phyloP scores from a whole-genome alignment of 2,329 filamentous ascomycete genomes.

The Didymella glomerata region DNA sequence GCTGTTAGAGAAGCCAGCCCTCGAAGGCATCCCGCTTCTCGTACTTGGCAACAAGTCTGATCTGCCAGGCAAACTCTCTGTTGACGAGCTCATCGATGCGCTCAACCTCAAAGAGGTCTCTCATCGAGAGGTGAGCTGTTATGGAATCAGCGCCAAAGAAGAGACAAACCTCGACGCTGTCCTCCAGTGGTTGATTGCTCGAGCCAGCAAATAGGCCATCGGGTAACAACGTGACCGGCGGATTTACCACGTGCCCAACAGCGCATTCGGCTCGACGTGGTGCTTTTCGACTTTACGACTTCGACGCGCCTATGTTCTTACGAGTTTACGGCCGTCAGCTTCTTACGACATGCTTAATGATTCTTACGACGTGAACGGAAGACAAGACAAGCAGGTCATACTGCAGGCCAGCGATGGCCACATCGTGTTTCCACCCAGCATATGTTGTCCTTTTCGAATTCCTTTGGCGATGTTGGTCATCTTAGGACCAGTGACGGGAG shows the following conservation, averaged over 20 bases:
- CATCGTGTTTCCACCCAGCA: slow-evolving; percentile 50
- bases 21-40: slow-evolving; percentile 89
- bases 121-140: slow-evolving; percentile 95
- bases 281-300: slow-evolving; percentile 37
- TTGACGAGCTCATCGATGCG: slow-evolving; percentile 94
- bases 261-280: slow-evolving; percentile 32
- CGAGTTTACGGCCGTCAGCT: slow-evolving; percentile 48
- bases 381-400: slow-evolving; percentile 57
- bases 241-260: slow-evolving; percentile 34
- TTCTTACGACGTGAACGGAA: slow-evolving; percentile 61
- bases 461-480: slow-evolving; percentile 7
- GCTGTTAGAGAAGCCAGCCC: slow-evolving; percentile 81
- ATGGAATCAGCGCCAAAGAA: slow-evolving; percentile 98
- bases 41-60: slow-evolving; percentile 98
- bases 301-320: slow-evolving; percentile 49
- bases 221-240: slow-evolving; percentile 38
- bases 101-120: slow-evolving; percentile 89
- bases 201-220: slow-evolving; percentile 64
- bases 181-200: slow-evolving; percentile 93
- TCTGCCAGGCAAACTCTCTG: slow-evolving; percentile 85
- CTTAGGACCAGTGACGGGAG: neutral
- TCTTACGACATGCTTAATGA: slow-evolving; percentile 59
- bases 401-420: slow-evolving; percentile 60
- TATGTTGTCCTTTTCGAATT: slow-evolving; percentile 28
- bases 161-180: slow-evolving; percentile 98